These are phyloP conservation scores for Pneumocystis sp. DNA, from an alignment of 1,139 yeast genomes.

Conservation along the genomic window DNA sequence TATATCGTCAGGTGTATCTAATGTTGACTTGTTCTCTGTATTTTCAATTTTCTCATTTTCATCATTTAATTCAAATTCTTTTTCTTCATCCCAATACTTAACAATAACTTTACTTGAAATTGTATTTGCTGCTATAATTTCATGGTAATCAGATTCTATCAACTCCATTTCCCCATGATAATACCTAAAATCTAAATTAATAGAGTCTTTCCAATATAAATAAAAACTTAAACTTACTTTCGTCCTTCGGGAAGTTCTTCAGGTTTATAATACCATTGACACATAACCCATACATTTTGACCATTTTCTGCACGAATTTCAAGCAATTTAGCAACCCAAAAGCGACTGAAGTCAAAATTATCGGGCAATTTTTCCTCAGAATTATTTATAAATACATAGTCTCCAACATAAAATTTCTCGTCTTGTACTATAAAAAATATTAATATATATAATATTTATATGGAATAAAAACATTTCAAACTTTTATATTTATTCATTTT, in stretches of 20 bases:
- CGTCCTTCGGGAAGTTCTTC: slow-evolving; percentile 14
- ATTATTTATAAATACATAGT: not conserved
- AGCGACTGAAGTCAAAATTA: not conserved
- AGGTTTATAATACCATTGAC: slow-evolving; percentile 15
- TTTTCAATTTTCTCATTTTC: not conserved
- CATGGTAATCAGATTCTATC: slow-evolving; percentile 13
- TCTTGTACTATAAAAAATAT: not conserved
- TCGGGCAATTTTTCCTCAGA: not conserved
- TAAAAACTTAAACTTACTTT: not conserved
- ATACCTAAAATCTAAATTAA: slow-evolving; percentile 3
- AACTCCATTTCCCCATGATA: slow-evolving; percentile 14
- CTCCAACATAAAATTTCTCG: not conserved
- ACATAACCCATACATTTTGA: slow-evolving; percentile 11
- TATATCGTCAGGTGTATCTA: slow-evolving; percentile 6
- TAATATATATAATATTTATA: not conserved
- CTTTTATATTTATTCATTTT: not conserved
- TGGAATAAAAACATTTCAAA: not conserved
- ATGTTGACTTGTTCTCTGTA: not conserved
- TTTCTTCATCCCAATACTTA: slow-evolving; percentile 9
- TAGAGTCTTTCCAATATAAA: not conserved
- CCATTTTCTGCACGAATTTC: slow-evolving; percentile 12
- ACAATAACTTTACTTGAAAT: slow-evolving; percentile 11
- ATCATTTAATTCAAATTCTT: not conserved
- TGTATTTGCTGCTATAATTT: slow-evolving; percentile 14
- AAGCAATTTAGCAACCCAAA: slow-evolving; percentile 13